Evolutionary conservation across 208 protist species (phyloP).

Genomic region (Leptomonas seymouri): DNA sequence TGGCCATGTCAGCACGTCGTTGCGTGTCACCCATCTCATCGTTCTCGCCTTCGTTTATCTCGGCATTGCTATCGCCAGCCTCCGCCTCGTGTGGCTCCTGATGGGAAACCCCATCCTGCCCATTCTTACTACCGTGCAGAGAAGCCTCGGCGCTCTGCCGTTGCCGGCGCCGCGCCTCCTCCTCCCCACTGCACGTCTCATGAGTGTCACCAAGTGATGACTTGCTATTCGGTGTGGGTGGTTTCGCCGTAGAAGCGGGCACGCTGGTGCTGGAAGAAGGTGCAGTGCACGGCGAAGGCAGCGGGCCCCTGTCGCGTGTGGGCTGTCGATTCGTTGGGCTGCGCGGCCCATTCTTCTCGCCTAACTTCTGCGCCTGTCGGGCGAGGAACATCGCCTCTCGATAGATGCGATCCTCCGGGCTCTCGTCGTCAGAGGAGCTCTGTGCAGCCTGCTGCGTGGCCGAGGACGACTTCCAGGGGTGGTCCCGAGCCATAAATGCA

Average conservation of each 20-base stretch:
- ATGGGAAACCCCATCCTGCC: not conserved
- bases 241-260: not conserved
- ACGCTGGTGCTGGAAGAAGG: too few species aligned
- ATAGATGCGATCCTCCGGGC: slow-evolving; percentile 18
- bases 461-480: slow-evolving; percentile 3
- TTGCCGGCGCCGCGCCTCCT: slow-evolving; percentile 4
- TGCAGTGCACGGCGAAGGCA: too few species aligned
- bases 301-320: too few species aligned
- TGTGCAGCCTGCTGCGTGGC: too few species aligned
- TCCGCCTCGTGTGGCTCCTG: too few species aligned
- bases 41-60: too few species aligned
- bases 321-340: not conserved
- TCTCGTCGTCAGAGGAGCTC: slow-evolving; percentile 11
- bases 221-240: not conserved
- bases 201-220: not conserved
- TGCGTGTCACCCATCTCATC: not conserved
- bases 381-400: slow-evolving; percentile 30
- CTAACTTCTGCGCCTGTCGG: slow-evolving; percentile 26
- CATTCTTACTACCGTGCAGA: not conserved
- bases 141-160: slow-evolving; percentile 11
- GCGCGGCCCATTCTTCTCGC: not conserved
- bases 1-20: not conserved
- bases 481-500: slow-evolving; percentile 18
- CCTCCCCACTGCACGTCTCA: too few species aligned
- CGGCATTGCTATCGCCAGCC: too few species aligned